Evolutionary conservation across 192 early-diverging fungal genomes (phyloP), one percentile per base, ranked within the genome.

Genomic region (Coemansia sp.): DNA sequence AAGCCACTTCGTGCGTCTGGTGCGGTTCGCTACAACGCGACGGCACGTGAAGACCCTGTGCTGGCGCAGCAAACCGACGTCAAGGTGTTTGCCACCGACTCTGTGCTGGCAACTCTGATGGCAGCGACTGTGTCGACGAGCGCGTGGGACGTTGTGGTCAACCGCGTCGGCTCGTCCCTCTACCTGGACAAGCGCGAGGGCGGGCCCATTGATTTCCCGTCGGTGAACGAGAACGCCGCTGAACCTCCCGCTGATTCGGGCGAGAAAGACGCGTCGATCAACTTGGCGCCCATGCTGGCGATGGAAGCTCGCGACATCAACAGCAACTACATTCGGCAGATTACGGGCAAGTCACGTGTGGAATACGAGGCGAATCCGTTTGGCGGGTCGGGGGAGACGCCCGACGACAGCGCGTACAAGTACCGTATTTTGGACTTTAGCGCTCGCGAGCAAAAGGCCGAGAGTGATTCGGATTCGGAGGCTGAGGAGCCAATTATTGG

Each of bases 111-210:
- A 20, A 84, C 93, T 23, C 84, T 99, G 50, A 99, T 99, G 97
- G 93, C 90, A 62, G 85, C 92, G 9, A 86, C 92, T 16, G 88
- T 93, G 57, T 89, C 93, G 18, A 89, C 93, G 47, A 96, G 95
- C 76, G 89, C 94, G 14, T 99, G 94, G 94, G 97, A 99, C 64
- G 87, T 99, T 52, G 88, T 99, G 39, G 86, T 96, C 55, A 93
- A 85, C 68, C 92, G 94, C 65, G 81, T 83, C 12, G 88, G 85
- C 56, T 88, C 88, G 67, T 87, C 90, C 76, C 77, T 99, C 49
- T 89, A 89, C 73, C 84, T 99, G 49, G 97, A 99, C 75, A 97
- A 95, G 83, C 87, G 97, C 49, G 84, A 88, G 37, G 92, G 90
- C 52, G 91, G 92, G 13, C 63, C 73, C 6, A n/a, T 85, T 66